Conservation (phyloP, 306 rosid genomes). For the Cucumis melo region DNA sequence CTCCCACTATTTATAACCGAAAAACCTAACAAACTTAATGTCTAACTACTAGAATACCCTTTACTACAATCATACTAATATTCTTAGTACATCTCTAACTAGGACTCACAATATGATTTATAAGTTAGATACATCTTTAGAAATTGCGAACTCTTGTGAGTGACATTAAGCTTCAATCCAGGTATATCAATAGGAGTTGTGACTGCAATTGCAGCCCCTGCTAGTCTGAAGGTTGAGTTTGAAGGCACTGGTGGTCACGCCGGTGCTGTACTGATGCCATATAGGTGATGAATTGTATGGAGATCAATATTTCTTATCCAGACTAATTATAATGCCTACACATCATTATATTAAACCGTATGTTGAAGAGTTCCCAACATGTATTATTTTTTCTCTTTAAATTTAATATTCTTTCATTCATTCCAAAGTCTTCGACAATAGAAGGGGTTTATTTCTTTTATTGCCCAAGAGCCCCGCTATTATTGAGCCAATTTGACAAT, state of each 20-base stretch:
- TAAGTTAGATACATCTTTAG: background rate
- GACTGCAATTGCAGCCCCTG: slow-evolving; percentile 94
- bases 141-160: background rate
- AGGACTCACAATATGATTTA: background rate
- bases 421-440: background rate
- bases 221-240: slow-evolving; percentile 77
- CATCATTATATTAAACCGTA: background rate
- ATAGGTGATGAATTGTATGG: slow-evolving; percentile 35
- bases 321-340: background rate
- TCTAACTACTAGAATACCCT: too few species aligned
- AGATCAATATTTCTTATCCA: background rate
- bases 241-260: slow-evolving; percentile 98
- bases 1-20: too few species aligned
- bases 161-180: slow-evolving; percentile 14
- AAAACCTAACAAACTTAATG: too few species aligned
- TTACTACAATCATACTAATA: too few species aligned
- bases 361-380: background rate
- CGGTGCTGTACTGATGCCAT: slow-evolving; percentile 87
- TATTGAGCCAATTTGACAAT: slow-evolving; percentile 3
- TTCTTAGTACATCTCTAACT: too few species aligned
- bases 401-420: background rate
- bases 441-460: background rate
- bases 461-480: background rate
- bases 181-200: slow-evolving; percentile 78
- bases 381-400: background rate